Conservation (phyloP, 2,329 filamentous ascomycete species). For the Exophiala oligosperma region DNA sequence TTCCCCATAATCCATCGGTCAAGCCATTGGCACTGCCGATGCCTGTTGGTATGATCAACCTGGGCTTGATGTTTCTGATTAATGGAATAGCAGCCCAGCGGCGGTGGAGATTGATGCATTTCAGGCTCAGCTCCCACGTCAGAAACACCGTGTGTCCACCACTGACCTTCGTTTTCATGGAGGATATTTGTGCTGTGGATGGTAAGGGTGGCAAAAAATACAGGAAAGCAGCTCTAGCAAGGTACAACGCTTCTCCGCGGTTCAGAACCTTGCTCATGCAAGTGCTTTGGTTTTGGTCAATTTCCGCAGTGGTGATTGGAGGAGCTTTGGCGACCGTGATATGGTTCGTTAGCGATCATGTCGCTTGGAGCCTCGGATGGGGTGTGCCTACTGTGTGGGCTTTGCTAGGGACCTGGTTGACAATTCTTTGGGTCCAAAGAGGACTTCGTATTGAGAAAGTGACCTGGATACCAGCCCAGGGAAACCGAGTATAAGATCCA, state of each 20-base stretch:
- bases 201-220: slow-evolving; percentile 58
- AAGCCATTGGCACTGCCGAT: slow-evolving; percentile 20
- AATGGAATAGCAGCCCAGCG: slow-evolving; percentile 17
- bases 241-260: slow-evolving; percentile 55
- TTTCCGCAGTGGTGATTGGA: slow-evolving; percentile 45
- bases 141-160: slow-evolving; percentile 61
- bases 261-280: slow-evolving; percentile 56
- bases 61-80: slow-evolving; percentile 12
- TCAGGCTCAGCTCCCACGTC: slow-evolving; percentile 62
- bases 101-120: slow-evolving; percentile 32
- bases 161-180: slow-evolving; percentile 63
- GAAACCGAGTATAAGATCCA: not conserved
- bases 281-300: slow-evolving; percentile 59
- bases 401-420: slow-evolving; percentile 44
- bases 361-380: slow-evolving; percentile 51
- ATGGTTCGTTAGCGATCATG: slow-evolving; percentile 45
- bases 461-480: slow-evolving; percentile 34
- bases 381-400: slow-evolving; percentile 43
- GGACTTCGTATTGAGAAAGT: slow-evolving; percentile 45
- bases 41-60: slow-evolving; percentile 30
- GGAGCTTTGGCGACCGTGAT: slow-evolving; percentile 49
- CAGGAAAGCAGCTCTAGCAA: slow-evolving; percentile 49
- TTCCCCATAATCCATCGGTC: slow-evolving; percentile 20
- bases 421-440: slow-evolving; percentile 47
- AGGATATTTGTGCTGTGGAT: slow-evolving; percentile 67